Conservation (phyloP, 2,329 filamentous ascomycete species). For the Nannizziopsis barbatae region DNA sequence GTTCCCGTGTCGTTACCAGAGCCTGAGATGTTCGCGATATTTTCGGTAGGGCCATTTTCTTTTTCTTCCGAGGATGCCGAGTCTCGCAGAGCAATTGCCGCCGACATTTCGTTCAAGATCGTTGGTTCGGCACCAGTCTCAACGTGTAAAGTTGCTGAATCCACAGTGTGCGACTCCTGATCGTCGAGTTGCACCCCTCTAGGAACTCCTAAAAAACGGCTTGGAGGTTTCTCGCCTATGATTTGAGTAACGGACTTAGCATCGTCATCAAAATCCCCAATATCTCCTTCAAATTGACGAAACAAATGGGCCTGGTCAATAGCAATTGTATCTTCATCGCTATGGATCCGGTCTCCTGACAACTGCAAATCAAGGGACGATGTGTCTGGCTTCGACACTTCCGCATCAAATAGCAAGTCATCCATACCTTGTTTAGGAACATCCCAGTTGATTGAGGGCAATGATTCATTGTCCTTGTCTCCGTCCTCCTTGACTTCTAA, state of each 20-base stretch:
- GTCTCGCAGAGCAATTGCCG: too few relatives aligned
- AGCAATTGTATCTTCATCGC: slow-evolving; percentile 9
- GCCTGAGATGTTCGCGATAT: background rate
- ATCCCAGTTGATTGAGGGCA: slow-evolving; percentile 31
- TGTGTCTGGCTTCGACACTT: slow-evolving; percentile 11
- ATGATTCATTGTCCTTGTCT: slow-evolving; percentile 24
- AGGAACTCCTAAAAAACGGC: slow-evolving; percentile 4
- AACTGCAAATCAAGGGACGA: slow-evolving; percentile 15
- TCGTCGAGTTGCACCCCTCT: background rate
- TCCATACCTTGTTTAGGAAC: slow-evolving; percentile 14
- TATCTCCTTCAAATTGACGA: slow-evolving; percentile 5
- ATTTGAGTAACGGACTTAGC: slow-evolving; percentile 6
- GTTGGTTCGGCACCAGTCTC: background rate
- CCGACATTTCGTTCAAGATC: background rate
- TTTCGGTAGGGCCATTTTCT: too few relatives aligned
- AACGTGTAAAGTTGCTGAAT: background rate
- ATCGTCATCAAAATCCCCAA: slow-evolving; percentile 15
- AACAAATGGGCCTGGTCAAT: slow-evolving; percentile 7
- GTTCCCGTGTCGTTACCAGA: background rate
- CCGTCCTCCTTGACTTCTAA: background rate
- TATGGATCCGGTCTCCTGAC: slow-evolving; percentile 12
- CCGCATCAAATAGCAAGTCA: slow-evolving; percentile 3
- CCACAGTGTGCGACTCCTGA: background rate
- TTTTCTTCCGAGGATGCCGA: too few relatives aligned
- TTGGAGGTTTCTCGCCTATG: background rate